A percentile compares a stretch with the other conserved stretches of the same genome.
Evolutionary conservation across 495 filamentous ascomycete genomes (phyloP).

Genomic region (Amniculicola lignicola): DNA sequence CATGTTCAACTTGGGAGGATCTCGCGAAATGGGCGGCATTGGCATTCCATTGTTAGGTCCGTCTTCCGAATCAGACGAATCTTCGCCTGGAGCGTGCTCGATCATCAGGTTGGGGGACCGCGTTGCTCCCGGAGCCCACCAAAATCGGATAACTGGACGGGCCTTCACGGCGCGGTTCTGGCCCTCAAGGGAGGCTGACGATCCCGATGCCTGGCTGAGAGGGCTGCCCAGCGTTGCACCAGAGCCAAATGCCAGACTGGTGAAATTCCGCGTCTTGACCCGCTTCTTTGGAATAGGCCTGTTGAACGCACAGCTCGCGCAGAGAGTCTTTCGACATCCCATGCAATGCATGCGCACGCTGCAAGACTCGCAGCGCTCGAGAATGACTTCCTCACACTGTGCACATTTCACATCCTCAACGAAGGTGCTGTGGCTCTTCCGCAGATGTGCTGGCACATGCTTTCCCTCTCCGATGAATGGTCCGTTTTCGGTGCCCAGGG

Average conservation of each 20-base stretch:
- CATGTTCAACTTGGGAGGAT: constrained; percentile 50
- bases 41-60: constrained; percentile 34
- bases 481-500: constrained; percentile 50
- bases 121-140: constrained; percentile 58
- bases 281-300: constrained; percentile 49
- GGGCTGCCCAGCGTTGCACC: constrained; percentile 19
- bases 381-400: constrained; percentile 51
- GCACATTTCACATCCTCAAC: constrained; percentile 55
- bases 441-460: constrained; percentile 52
- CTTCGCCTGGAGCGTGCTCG: constrained; percentile 43
- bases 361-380: constrained; percentile 60
- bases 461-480: constrained; percentile 54
- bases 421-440: constrained; percentile 54
- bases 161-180: constrained; percentile 6
- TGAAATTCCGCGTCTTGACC: constrained; percentile 30
- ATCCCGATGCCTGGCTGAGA: constrained; percentile 33
- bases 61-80: constrained; percentile 34
- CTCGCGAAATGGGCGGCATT: constrained; percentile 24
- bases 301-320: constrained; percentile 60
- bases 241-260: constrained; percentile 27
- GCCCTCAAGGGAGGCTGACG: constrained; percentile 17
- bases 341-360: constrained; percentile 63
- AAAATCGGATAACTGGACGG: constrained; percentile 41
- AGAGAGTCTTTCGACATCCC: constrained; percentile 60
- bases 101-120: constrained; percentile 58